Evolutionary conservation across 2,329 filamentous ascomycete species (phyloP), one percentile per base, ranked within the genome.

Genomic region (Colletotrichum musae): DNA sequence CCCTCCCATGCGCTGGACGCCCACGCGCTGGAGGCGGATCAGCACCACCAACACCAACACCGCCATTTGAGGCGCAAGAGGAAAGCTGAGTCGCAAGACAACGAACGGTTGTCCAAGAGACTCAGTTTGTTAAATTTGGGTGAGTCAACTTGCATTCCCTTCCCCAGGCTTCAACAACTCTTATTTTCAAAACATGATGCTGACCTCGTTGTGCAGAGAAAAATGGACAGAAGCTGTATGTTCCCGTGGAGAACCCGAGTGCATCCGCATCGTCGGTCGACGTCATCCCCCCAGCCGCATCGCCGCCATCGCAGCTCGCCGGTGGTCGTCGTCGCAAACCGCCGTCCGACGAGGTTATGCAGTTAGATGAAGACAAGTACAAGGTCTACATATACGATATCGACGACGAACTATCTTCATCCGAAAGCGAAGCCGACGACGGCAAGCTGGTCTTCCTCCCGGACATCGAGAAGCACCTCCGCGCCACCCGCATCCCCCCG

Each of bases 351-450:
- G 92, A 94, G 73, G 77, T 80, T 65, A 98, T 98, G 95, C 88
- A 92, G 66, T 79, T 98, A 70, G 95, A 98, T 81, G 92, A 97
- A 80, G 92, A 93, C 39, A 93, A 93, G 75, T 87, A 97, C 82
- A 93, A 92, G 77, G 90, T 98, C 70, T 98, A 96, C 85, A 94
- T 99, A 74, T 92, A 95, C 84, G 91, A 97, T 80, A 86, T 99
- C 10, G 94, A 97, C 77, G 92, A 92, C 74, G 95, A 98, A 81
- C 88, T 98, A 39, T 91, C 92, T 15, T 83, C 83, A 7, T 78
- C 79, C 32, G 89, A 92, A 70, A 83, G 85, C 56, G 84, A 88
- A 50, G 86, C 90, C 64, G 85, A 87, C 70, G 84, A 88, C 24
- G 87, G 88, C 73, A 87, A 84, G 73, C 87, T 97, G 54, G 86